Conservation (phyloP, 164 flowering plant genomes). For the Magnolia kwangsiensis region DNA sequence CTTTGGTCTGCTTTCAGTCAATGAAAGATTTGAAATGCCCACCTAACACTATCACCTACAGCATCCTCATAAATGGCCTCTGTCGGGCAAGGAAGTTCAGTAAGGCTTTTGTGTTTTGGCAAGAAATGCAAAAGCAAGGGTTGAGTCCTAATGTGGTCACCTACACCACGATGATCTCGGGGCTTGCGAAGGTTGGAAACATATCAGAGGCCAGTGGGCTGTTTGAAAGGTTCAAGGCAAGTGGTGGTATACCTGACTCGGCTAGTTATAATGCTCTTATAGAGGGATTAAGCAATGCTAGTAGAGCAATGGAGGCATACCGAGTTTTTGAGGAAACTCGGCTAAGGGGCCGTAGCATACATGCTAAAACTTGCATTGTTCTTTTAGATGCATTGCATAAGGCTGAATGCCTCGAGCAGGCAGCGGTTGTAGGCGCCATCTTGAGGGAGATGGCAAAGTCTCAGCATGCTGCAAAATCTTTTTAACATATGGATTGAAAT, state of each 20-base stretch:
- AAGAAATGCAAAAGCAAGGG: constrained; percentile 85
- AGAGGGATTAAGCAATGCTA: constrained; percentile 63
- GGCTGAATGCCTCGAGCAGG: constrained; percentile 85
- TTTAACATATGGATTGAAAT: constrained; percentile 13
- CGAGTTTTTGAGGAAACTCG: constrained; percentile 77
- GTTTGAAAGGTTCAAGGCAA: constrained; percentile 65
- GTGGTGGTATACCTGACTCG: constrained; percentile 77
- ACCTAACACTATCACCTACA: constrained; percentile 65
- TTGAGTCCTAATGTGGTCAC: constrained; percentile 57
- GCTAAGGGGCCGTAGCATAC: constrained; percentile 53
- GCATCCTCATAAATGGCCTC: constrained; percentile 83
- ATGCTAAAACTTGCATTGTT: constrained; percentile 63
- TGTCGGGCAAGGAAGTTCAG: constrained; percentile 74
- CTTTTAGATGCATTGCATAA: constrained; percentile 82
- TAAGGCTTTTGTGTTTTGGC: constrained; percentile 95
- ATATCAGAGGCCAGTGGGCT: constrained; percentile 54
- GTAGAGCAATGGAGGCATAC: constrained; percentile 71
- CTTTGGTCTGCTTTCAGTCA: constrained; percentile 78
- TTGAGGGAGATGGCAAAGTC: constrained; percentile 75
- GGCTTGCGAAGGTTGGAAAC: constrained; percentile 86
- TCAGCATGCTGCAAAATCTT: constrained; percentile 68
- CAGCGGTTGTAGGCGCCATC: constrained; percentile 89
- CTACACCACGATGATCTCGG: constrained; percentile 84
- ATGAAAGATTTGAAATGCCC: constrained; percentile 76
- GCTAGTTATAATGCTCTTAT: constrained; percentile 78